A percentile compares a stretch with the other conserved stretches of the same genome.
Conservation (phyloP, 441 rosid genomes). For the Jatropha multifida region DNA sequence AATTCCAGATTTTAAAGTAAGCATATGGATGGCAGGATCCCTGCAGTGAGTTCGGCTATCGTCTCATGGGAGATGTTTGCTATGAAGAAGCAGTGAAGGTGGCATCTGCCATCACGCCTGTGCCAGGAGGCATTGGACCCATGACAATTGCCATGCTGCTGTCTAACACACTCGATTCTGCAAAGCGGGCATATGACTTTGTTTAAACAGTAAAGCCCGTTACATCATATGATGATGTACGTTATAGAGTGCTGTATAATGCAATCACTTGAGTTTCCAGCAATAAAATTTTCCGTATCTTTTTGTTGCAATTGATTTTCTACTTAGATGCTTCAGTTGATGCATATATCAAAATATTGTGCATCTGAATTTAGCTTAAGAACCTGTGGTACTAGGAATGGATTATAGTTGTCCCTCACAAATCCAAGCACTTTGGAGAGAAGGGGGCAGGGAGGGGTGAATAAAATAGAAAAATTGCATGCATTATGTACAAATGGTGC, state of each 20-base stretch:
- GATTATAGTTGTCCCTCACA: too few species aligned
- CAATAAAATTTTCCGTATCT: neutral
- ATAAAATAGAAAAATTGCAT: neutral
- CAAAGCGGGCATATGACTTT: conserved; percentile 49
- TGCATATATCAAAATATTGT: too few species aligned
- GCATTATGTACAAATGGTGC: neutral
- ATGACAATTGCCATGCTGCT: conserved; percentile 93
- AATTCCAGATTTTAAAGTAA: neutral
- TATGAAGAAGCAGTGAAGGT: conserved; percentile 70
- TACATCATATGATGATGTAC: neutral
- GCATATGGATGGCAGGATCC: conserved; percentile 54
- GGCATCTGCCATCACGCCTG: conserved; percentile 81
- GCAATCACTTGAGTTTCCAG: neutral
- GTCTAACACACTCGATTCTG: conserved; percentile 75
- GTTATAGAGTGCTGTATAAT: too few species aligned
- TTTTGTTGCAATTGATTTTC: conserved; percentile 3
- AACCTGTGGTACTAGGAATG: too few species aligned
- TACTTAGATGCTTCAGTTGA: neutral
- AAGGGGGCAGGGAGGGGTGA: too few species aligned
- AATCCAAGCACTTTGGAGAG: too few species aligned
- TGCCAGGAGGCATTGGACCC: conserved; percentile 95
- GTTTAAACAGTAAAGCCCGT: conserved; percentile 15
- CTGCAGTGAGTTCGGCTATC: conserved; percentile 61
- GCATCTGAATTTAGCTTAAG: too few species aligned
- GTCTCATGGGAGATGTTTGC: conserved; percentile 89